Percentiles rank a stretch among this genome's conserved stretches.
Conservation (phyloP, 495 filamentous ascomycete genomes). For the Penicillium roqueforti region DNA sequence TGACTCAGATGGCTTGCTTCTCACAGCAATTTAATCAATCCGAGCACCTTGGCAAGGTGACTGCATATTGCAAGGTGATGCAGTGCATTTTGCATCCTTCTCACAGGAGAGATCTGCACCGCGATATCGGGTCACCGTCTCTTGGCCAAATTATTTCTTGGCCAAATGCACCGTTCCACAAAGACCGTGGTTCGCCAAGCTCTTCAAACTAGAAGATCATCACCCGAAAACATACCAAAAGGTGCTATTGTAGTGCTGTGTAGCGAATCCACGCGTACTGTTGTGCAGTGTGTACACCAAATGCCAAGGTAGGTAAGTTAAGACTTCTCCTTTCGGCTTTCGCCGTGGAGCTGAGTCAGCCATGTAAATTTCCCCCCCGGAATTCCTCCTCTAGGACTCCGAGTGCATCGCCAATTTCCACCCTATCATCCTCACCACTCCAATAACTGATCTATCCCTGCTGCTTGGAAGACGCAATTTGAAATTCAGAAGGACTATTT, state of each 20-base stretch:
- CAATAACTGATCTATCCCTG: neutral
- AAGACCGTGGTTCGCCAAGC: constrained; percentile 20
- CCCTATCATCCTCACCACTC: neutral
- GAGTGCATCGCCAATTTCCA: constrained; percentile 2
- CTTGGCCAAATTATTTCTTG: constrained; percentile 4
- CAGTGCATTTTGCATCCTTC: neutral
- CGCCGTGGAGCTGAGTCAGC: constrained; percentile 3
- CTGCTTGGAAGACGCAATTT: neutral
- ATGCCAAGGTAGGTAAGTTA: neutral
- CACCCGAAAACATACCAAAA: neutral
- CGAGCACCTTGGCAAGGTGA: neutral
- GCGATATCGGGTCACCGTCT: neutral
- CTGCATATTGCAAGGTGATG: neutral
- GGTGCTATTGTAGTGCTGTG: neutral
- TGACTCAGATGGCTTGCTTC: neutral
- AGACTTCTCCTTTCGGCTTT: neutral
- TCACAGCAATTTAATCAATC: neutral
- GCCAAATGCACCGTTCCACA: constrained; percentile 6
- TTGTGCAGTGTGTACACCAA: neutral
- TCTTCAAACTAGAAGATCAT: constrained; percentile 16
- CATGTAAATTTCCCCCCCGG: neutral
- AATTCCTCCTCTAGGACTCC: neutral
- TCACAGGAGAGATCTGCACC: constrained; percentile 1
- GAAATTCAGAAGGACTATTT: neutral
- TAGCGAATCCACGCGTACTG: neutral